These are phyloP conservation scores for Xylaria grammica DNA, from an alignment of 495 filamentous ascomycete genomes.

Conservation along the genomic window DNA sequence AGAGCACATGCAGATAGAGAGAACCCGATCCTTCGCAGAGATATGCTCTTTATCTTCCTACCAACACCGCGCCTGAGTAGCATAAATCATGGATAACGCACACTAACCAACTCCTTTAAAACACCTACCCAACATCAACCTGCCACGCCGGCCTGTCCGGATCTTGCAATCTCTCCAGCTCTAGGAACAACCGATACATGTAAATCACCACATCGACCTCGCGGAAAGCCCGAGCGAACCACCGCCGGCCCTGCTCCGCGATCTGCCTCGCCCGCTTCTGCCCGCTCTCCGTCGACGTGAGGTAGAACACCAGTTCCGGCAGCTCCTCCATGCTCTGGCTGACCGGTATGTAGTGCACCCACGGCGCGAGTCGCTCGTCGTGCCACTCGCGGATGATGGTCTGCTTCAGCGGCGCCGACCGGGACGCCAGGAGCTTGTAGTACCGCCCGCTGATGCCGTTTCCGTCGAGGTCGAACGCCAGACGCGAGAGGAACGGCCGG, in stretches of 20 bases:
- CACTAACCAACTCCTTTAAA: too few species aligned
- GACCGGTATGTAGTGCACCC: conserved; percentile 60
- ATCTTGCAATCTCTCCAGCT: conserved; percentile 47
- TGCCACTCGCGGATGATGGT: conserved; percentile 64
- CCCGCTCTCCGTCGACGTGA: conserved; percentile 40
- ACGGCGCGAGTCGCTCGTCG: conserved; percentile 58
- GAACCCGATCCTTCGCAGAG: too few species aligned
- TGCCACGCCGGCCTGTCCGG: conserved; percentile 25
- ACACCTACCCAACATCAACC: background rate
- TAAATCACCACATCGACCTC: conserved; percentile 49
- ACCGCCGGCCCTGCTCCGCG: conserved; percentile 48
- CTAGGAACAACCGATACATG: conserved; percentile 50
- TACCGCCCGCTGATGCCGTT: conserved; percentile 59
- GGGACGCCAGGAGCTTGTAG: conserved; percentile 52
- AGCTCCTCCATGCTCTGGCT: conserved; percentile 53
- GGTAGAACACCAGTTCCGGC: conserved; percentile 49
- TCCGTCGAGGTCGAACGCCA: conserved; percentile 61
- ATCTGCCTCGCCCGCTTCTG: conserved; percentile 44
- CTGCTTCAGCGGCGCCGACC: conserved; percentile 50
- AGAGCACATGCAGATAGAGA: too few species aligned
- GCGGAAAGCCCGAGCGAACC: conserved; percentile 47
- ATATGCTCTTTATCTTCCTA: too few species aligned
- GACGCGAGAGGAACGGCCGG: conserved; percentile 28
- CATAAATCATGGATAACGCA: background rate
- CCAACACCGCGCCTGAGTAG: background rate